Conservation (phyloP, 2,329 filamentous ascomycete genomes). For the Ceratocystis cacaofunesta region DNA sequence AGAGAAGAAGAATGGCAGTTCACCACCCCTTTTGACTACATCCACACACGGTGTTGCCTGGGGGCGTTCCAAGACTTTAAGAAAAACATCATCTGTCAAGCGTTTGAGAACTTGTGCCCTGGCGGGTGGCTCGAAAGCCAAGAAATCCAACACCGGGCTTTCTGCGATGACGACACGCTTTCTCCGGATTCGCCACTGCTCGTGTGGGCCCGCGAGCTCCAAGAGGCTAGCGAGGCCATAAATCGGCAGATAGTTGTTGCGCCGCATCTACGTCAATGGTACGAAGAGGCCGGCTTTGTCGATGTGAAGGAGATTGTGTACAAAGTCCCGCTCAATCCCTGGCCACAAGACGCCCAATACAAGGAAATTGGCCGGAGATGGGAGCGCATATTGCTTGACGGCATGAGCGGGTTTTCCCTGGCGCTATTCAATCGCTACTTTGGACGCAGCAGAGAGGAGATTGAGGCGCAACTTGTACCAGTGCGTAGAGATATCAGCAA, state of each 20-base stretch:
- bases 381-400: slow-evolving; percentile 30
- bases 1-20: slow-evolving; percentile 37
- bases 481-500: slow-evolving; percentile 35
- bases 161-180: slow-evolving; percentile 34
- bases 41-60: slow-evolving; percentile 36
- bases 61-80: slow-evolving; percentile 37
- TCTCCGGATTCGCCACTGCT: slow-evolving; percentile 26
- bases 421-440: slow-evolving; percentile 29
- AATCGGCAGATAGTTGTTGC: slow-evolving; percentile 27
- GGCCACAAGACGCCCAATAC: slow-evolving; percentile 33
- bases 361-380: slow-evolving; percentile 32
- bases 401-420: slow-evolving; percentile 32
- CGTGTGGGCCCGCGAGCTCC: slow-evolving; percentile 29
- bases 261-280: slow-evolving; percentile 25
- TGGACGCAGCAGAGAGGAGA: slow-evolving; percentile 30
- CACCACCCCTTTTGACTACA: slow-evolving; percentile 40
- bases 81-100: slow-evolving; percentile 35
- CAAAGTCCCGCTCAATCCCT: slow-evolving; percentile 40
- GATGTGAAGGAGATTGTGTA: slow-evolving; percentile 38
- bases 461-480: slow-evolving; percentile 37
- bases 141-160: slow-evolving; percentile 28
- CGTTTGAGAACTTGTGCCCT: slow-evolving; percentile 34
- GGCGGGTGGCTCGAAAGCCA: slow-evolving; percentile 43
- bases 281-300: slow-evolving; percentile 37
- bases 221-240: slow-evolving; percentile 26